Conservation (phyloP, 2,329 filamentous ascomycete genomes). For the Xylariaceae sp. region DNA sequence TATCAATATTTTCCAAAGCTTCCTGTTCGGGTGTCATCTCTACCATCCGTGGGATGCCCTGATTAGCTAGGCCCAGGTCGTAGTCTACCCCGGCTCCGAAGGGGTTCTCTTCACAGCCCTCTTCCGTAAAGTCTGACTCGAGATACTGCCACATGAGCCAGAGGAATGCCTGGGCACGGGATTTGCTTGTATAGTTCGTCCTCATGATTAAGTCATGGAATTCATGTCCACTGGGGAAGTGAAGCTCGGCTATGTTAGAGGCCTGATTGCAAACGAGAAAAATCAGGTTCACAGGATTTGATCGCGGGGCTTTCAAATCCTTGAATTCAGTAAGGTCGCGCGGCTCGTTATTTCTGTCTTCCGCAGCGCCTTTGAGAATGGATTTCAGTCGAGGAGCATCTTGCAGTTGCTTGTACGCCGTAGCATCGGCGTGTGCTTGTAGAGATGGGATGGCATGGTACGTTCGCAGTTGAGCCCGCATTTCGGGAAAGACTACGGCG, state of each 20-base stretch:
- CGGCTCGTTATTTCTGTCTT: slow-evolving; percentile 75
- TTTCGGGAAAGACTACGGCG: slow-evolving; percentile 81
- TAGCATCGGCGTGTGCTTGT: slow-evolving; percentile 90
- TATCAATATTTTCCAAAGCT: slow-evolving; percentile 69
- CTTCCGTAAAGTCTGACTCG: slow-evolving; percentile 87
- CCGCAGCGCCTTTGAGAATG: slow-evolving; percentile 92
- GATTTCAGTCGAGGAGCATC: slow-evolving; percentile 95
- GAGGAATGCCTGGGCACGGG: slow-evolving; percentile 81
- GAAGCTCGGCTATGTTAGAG: slow-evolving; percentile 84
- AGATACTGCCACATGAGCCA: slow-evolving; percentile 99
- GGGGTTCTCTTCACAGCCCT: slow-evolving; percentile 84
- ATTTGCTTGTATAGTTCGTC: slow-evolving; percentile 73
- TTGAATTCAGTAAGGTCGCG: slow-evolving; percentile 80
- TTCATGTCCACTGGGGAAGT: slow-evolving; percentile 80
- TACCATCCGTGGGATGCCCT: slow-evolving; percentile 65
- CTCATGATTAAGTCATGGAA: slow-evolving; percentile 98
- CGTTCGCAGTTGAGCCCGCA: slow-evolving; percentile 94
- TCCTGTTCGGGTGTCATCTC: slow-evolving; percentile 64
- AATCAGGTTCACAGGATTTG: slow-evolving; percentile 95
- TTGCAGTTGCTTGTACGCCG: slow-evolving; percentile 96
- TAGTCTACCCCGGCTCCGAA: slow-evolving; percentile 74
- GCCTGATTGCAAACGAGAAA: slow-evolving; percentile 91
- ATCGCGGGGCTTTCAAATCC: slow-evolving; percentile 61
- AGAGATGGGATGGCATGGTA: slow-evolving; percentile 97
- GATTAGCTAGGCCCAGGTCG: slow-evolving; percentile 59